Conservation (phyloP, 2,329 filamentous ascomycete genomes). For the Juglanconis juglandina region DNA sequence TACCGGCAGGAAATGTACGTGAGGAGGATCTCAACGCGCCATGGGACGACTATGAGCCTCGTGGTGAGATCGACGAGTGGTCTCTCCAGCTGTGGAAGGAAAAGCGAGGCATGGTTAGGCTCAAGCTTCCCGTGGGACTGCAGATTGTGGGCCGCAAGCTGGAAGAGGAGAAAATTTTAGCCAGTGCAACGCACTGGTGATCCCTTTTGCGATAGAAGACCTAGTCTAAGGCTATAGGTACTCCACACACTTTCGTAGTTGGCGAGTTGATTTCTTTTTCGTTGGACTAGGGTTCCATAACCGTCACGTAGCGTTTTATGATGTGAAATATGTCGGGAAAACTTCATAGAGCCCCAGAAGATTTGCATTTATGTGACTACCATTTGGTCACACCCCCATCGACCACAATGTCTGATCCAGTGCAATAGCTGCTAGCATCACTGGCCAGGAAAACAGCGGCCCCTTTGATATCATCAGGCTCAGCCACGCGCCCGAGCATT, state of each 20-base stretch:
- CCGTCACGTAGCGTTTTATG: too few species aligned
- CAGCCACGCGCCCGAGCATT: slow-evolving; percentile 44
- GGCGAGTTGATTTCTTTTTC: too few species aligned
- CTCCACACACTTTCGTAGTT: too few species aligned
- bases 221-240: too few species aligned
- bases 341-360: too few species aligned
- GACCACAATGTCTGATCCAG: slow-evolving; percentile 42
- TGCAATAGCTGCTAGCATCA: slow-evolving; percentile 41
- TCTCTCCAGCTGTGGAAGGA: slow-evolving; percentile 47
- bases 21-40: slow-evolving; percentile 36
- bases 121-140: slow-evolving; percentile 46
- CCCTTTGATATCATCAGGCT: slow-evolving; percentile 48
- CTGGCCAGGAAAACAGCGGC: slow-evolving; percentile 46
- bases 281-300: too few species aligned
- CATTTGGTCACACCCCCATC: slow-evolving; percentile 42
- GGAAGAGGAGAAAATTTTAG: slow-evolving; percentile 53
- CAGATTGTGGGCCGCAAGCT: slow-evolving; percentile 50
- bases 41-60: slow-evolving; percentile 35
- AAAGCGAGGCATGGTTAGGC: slow-evolving; percentile 31
- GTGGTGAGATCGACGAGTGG: slow-evolving; percentile 50
- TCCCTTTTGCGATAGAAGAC: too few species aligned
- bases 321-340: too few species aligned
- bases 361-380: slow-evolving; percentile 21
- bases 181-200: too few species aligned
- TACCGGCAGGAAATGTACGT: slow-evolving; percentile 50